Conservation (phyloP, 2,329 filamentous ascomycete species). For the Sordariomycetes sp. region DNA sequence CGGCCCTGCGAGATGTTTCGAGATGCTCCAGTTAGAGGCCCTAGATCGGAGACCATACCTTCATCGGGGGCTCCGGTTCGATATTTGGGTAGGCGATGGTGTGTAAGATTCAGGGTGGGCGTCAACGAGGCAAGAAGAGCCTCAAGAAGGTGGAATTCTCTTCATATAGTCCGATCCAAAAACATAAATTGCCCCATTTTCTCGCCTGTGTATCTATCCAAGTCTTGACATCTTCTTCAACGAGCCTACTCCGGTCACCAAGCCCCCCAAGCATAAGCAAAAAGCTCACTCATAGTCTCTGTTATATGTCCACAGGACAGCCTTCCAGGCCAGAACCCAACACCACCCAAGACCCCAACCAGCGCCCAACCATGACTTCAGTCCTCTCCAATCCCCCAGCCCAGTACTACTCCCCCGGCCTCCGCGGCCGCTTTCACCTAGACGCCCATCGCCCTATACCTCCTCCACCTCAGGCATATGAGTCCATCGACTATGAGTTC, state of each 20-base stretch:
- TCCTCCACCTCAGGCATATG: not conserved
- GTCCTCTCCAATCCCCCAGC: not conserved
- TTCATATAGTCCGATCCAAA: not conserved
- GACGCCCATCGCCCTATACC: not conserved
- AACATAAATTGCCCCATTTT: not conserved
- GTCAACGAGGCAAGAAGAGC: not conserved
- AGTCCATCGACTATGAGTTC: slow-evolving; percentile 7
- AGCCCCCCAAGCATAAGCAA: not conserved
- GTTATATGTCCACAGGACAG: not conserved
- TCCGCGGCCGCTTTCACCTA: slow-evolving; percentile 3
- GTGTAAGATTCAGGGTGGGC: not conserved
- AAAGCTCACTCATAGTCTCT: not conserved
- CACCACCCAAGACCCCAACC: not conserved
- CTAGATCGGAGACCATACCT: not conserved
- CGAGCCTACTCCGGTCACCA: too few species aligned
- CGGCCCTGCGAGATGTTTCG: too few species aligned
- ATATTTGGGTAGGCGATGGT: not conserved
- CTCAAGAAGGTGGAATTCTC: not conserved
- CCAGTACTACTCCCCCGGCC: slow-evolving; percentile 5
- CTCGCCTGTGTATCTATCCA: not conserved
- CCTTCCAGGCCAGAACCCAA: not conserved
- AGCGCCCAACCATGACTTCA: slow-evolving; percentile 2
- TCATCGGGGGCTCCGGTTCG: not conserved
- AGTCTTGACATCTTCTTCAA: too few species aligned
- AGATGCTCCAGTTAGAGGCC: not conserved